Evolutionary conservation across 805 yeast genomes (phyloP).

Genomic region (Pichia phayaonensis): DNA sequence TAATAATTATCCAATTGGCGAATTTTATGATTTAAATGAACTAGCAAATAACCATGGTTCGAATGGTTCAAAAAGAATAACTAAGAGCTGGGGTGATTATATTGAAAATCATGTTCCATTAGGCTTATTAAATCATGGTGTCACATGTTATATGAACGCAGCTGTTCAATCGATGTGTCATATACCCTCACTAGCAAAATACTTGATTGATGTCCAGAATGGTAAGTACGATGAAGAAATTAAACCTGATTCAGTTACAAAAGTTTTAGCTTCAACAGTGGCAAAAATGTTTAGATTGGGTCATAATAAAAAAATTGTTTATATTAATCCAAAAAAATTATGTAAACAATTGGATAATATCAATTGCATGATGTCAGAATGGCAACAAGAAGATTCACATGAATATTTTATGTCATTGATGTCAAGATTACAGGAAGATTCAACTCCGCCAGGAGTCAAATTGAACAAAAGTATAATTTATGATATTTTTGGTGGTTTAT

Average conservation of each 20-base stretch:
- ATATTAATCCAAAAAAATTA: conserved; percentile 68
- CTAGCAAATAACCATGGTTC: conserved; percentile 54
- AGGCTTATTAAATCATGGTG: conserved; percentile 86
- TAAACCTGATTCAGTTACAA: conserved; percentile 52
- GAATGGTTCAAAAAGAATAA: conserved; percentile 46
- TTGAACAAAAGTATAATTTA: conserved; percentile 74
- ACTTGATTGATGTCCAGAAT: conserved; percentile 55
- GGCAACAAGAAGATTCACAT: conserved; percentile 98
- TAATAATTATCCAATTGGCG: conserved; percentile 21
- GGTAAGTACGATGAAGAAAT: conserved; percentile 44
- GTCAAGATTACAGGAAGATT: conserved; percentile 83
- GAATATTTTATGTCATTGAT: conserved; percentile 92
- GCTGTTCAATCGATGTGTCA: conserved; percentile 89
- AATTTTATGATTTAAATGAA: conserved; percentile 57
- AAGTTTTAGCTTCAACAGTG: conserved; percentile 59
- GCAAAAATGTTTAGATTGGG: conserved; percentile 62
- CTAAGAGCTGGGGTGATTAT: conserved; percentile 65
- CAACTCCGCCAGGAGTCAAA: conserved; percentile 85
- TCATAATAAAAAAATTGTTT: conserved; percentile 33
- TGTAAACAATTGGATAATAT: conserved; percentile 70
- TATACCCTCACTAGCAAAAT: conserved; percentile 84
- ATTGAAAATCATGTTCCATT: conserved; percentile 43
- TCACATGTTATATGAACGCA: conserved; percentile 93
- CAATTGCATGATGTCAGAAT: conserved; percentile 92
- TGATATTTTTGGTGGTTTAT: conserved; percentile 89